phyloP scores from a whole-genome alignment of 1,139 yeast genomes.

The Taiozyma sp. region DNA sequence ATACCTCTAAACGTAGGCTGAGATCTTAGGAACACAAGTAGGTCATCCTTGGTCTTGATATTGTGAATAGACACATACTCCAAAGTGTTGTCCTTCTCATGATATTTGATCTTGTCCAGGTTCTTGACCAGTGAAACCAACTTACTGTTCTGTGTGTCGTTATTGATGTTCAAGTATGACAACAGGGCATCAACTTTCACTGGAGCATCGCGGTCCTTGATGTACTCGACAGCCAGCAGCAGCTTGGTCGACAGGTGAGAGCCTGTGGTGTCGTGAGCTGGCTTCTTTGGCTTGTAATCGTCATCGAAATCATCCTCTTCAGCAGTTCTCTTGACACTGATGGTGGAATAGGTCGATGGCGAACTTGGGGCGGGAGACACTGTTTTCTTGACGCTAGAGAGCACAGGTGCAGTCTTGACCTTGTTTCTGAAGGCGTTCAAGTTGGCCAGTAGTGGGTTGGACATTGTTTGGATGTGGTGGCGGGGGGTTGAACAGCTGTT shows the following conservation, averaged over 20 bases:
- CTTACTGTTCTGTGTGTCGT: slow-evolving; percentile 32
- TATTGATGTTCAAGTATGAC: slow-evolving; percentile 43
- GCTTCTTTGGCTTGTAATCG: slow-evolving; percentile 28
- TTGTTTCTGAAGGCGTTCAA: slow-evolving; percentile 58
- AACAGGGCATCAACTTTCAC: slow-evolving; percentile 59
- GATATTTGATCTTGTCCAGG: slow-evolving; percentile 68
- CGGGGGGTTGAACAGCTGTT: not conserved
- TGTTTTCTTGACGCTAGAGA: slow-evolving; percentile 25
- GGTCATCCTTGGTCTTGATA: slow-evolving; percentile 75
- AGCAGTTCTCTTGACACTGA: slow-evolving; percentile 9
- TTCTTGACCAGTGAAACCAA: slow-evolving; percentile 68
- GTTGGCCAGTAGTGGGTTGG: slow-evolving; percentile 40
- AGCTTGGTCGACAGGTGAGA: slow-evolving; percentile 78
- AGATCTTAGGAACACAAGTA: slow-evolving; percentile 66
- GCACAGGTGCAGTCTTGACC: slow-evolving; percentile 51
- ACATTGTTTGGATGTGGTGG: slow-evolving; percentile 22
- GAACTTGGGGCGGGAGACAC: slow-evolving; percentile 8
- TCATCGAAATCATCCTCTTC: slow-evolving; percentile 24
- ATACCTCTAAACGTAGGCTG: slow-evolving; percentile 90
- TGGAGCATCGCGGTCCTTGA: slow-evolving; percentile 64
- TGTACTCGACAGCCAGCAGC: slow-evolving; percentile 84
- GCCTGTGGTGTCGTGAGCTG: slow-evolving; percentile 35
- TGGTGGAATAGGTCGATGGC: slow-evolving; percentile 5
- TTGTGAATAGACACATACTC: slow-evolving; percentile 89
- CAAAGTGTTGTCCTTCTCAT: slow-evolving; percentile 55